phyloP scores from a whole-genome alignment of 2,329 filamentous ascomycete genomes.

The Monosporascus ibericus region DNA sequence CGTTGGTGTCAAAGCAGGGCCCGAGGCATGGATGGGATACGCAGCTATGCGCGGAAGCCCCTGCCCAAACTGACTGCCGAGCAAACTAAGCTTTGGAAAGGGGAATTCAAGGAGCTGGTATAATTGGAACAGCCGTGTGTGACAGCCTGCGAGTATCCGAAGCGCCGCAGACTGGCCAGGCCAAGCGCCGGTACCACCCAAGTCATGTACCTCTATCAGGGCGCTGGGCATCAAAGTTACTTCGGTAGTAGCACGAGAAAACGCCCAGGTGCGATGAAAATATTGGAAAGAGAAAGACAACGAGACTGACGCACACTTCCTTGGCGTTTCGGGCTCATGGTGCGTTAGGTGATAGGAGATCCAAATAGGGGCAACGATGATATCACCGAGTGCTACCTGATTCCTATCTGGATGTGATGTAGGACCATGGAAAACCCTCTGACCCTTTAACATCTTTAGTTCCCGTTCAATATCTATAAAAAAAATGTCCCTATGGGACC shows the following conservation, averaged over 20 bases:
- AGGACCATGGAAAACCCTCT: background rate
- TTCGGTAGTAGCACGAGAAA: too few relatives aligned
- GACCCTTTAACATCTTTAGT: background rate
- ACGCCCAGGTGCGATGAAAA: background rate
- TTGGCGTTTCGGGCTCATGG: background rate
- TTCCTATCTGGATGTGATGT: background rate
- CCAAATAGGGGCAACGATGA: background rate
- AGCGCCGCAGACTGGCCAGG: constrained; percentile 1
- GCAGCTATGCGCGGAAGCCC: constrained; percentile 46
- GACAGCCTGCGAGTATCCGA: constrained; percentile 15
- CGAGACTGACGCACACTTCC: background rate
- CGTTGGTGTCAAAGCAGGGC: constrained; percentile 62
- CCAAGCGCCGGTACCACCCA: background rate
- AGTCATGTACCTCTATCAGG: too few relatives aligned
- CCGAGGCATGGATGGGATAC: constrained; percentile 63
- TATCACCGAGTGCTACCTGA: background rate
- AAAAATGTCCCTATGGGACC: background rate
- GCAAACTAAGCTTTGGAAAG: constrained; percentile 45
- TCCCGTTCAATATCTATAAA: background rate
- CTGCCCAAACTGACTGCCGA: constrained; percentile 45
- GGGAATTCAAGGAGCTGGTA: constrained; percentile 48
- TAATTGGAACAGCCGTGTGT: constrained; percentile 45
- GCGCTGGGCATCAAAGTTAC: too few relatives aligned
- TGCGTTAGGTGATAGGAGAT: background rate
- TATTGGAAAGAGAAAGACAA: background rate